Base-by-base conservation (phyloP, 2,329 filamentous ascomycete genomes). In the Hypoxylon sp. region DNA sequence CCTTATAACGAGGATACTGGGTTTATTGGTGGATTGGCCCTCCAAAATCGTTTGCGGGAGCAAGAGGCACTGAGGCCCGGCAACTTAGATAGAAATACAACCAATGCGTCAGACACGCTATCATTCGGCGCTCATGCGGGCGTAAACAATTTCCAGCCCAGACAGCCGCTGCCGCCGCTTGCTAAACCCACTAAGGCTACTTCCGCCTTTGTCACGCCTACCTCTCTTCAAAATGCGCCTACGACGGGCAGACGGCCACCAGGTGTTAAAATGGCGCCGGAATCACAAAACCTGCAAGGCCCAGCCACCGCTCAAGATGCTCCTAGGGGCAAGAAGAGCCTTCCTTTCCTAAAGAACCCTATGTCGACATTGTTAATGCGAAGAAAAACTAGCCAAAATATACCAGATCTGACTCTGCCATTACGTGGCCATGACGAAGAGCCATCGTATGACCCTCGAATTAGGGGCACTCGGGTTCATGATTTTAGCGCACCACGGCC, bases 401-500 rank as follows among this genome's bases (percentile, higher is more conserved):
- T 79, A 0, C 79, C 82, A 0, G 84, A 86, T 48, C 63, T 83
- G 2, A 74, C 82, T 0, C 72, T 84, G 21, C 80, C 84, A 0
- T 72, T 83, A 28, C 71, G 79, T 49, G 78, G 79, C 21, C 75
- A 77, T 6, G 71, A 76, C 0, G 81, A 83, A 13, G 84, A 85
- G 71, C 82, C 83, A 4, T 77, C 79, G 19, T 89, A 90, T 71
- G 89, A 91, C 72, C 89, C 89, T 17, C 83, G 87, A 9, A 91
- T 91, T 69, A 84, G 84, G 73, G 90, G 87, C 52, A 91, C 86
- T 6, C 82, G 84, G 50, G 84, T 90, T 53, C 90, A 91, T 75
- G 89, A 89, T 76, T 91, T 90, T 72, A 90, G 88, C 73, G 87
- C 86, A 0, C 89, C 88, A 1, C 81, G 87, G 53, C 83, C 82